Conservation (phyloP, 805 yeast genomes). For the Kluyveromyces lactis region DNA sequence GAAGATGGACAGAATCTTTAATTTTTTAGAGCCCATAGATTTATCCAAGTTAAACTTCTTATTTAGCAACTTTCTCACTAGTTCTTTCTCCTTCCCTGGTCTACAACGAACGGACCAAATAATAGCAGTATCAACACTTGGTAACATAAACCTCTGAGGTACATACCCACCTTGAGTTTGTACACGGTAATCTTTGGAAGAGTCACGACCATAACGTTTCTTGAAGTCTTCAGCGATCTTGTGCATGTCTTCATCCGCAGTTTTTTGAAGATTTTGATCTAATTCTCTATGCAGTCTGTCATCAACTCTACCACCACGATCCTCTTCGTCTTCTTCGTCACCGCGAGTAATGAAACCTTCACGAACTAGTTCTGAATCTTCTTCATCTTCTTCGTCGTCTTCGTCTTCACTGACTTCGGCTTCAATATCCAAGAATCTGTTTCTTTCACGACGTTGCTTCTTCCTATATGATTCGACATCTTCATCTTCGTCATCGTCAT, state of each 20-base stretch:
- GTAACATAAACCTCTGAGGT: conserved; percentile 86
- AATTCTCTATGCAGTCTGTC: conserved; percentile 86
- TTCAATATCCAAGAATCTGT: conserved; percentile 94
- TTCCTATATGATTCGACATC: conserved; percentile 39
- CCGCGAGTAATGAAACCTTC: conserved; percentile 65
- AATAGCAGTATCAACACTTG: conserved; percentile 93
- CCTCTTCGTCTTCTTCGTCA: conserved; percentile 51
- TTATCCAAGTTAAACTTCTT: conserved; percentile 73
- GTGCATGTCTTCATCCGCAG: conserved; percentile 93
- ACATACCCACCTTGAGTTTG: conserved; percentile 78
- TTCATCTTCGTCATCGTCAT: conserved; percentile 53
- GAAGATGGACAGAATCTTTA: conserved; percentile 81
- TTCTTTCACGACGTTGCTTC: conserved; percentile 44
- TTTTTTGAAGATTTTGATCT: conserved; percentile 78
- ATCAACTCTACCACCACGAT: conserved; percentile 43
- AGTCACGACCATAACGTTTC: conserved; percentile 83
- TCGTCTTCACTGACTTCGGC: conserved; percentile 98
- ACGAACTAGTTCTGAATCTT: conserved; percentile 75
- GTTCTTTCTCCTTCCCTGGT: conserved; percentile 86
- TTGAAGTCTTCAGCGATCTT: conserved; percentile 84
- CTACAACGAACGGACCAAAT: conserved; percentile 94
- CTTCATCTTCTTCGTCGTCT: conserved; percentile 87
- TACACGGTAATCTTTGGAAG: conserved; percentile 64
- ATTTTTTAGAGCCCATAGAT: conserved; percentile 54
- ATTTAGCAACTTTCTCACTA: conserved; percentile 76